Evolutionary conservation across 345 rosid genomes (phyloP).

Genomic region (Dimocarpus longan): DNA sequence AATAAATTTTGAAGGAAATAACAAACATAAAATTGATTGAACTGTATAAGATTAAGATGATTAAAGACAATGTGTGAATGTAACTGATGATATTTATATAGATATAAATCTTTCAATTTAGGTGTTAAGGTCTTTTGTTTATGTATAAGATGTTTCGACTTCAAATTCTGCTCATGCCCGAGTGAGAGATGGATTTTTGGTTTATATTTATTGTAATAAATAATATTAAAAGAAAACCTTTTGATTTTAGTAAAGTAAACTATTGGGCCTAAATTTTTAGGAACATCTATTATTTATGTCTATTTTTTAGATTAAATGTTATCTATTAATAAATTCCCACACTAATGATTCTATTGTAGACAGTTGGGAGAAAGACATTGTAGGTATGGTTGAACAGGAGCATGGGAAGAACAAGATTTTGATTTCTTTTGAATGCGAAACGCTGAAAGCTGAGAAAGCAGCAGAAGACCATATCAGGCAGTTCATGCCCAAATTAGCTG

Average conservation of each 20-base stretch:
- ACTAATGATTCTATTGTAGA: slow-evolving; percentile 13
- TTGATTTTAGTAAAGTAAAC: neutral
- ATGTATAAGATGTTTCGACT: no score
- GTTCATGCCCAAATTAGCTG: slow-evolving; percentile 88
- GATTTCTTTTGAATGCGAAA: slow-evolving; percentile 83
- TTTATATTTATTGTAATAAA: no score
- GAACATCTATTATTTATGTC: neutral
- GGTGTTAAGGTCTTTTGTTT: neutral
- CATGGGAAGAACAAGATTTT: slow-evolving; percentile 64
- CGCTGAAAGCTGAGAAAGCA: slow-evolving; percentile 84
- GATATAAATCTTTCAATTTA: no score
- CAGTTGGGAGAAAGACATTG: slow-evolving; percentile 86
- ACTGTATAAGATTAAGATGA: neutral
- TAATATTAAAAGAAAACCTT: no score
- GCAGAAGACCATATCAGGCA: slow-evolving; percentile 85
- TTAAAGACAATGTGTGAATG: neutral
- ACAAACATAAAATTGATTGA: neutral
- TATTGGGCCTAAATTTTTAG: neutral
- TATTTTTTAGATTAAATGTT: neutral
- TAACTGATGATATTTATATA: neutral
- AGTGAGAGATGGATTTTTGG: no score
- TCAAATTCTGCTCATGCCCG: no score
- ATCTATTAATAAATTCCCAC: neutral
- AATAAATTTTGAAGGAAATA: neutral
- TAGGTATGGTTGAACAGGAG: slow-evolving; percentile 64